These are phyloP conservation scores for Ophiostoma ulmi DNA, from an alignment of 2,329 filamentous ascomycete species.

Conservation along the genomic window DNA sequence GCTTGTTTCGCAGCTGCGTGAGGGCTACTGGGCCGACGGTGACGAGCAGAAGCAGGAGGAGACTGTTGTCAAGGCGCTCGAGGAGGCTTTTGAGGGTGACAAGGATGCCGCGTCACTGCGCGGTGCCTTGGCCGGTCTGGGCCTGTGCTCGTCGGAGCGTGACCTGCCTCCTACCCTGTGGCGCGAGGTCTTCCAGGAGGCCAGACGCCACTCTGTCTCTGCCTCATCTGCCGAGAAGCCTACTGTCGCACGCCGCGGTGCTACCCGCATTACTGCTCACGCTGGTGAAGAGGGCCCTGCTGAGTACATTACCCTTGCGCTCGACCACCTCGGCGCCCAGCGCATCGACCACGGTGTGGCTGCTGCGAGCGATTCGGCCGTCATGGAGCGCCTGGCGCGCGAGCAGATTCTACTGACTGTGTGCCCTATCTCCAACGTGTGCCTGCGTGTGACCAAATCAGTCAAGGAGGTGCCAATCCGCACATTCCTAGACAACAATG, in stretches of 20 bases:
- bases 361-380: conserved; percentile 53
- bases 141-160: conserved; percentile 33
- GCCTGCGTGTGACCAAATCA: conserved; percentile 50
- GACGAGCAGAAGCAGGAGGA: conserved; percentile 18
- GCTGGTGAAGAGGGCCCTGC: conserved; percentile 70
- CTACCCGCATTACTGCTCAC: conserved; percentile 58
- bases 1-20: conserved; percentile 41
- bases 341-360: conserved; percentile 73
- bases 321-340: conserved; percentile 56
- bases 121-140: conserved; percentile 30
- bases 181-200: conserved; percentile 54
- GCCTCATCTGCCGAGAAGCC: conserved; percentile 41
- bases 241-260: conserved; percentile 37
- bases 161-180: conserved; percentile 49
- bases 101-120: conserved; percentile 4
- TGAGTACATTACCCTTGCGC: conserved; percentile 58
- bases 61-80: conserved; percentile 16
- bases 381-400: conserved; percentile 55
- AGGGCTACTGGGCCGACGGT: conserved; percentile 38
- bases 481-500: conserved; percentile 56
- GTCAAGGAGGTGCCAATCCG: conserved; percentile 57
- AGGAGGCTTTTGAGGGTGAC: conserved; percentile 15
- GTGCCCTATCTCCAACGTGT: conserved; percentile 69
- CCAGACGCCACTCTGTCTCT: conserved; percentile 32
- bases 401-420: conserved; percentile 60